Base-by-base conservation (phyloP, 1,139 yeast species). In the Geotrichum fermentans region DNA sequence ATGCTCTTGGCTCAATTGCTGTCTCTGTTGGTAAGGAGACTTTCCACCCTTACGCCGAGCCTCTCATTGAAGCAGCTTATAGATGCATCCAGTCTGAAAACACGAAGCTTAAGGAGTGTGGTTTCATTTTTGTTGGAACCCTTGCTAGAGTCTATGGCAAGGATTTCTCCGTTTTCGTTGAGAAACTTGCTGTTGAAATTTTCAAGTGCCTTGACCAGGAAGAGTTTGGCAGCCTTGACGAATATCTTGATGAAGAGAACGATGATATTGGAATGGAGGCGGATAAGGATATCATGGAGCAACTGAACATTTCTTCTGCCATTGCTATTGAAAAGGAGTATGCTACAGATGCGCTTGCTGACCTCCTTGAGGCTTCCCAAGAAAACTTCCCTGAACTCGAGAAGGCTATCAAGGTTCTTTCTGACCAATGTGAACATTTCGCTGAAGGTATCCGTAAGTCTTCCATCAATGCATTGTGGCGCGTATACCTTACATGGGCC, bases 241-340 rank as follows among this genome's bases (percentile, higher is more conserved):
- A 59, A 4, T 68, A 60, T 26, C 65, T 64, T 26, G 68, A 63
- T 8, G 68, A 61, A 11, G 67, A 58, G 7, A 61, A 53, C 28
- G 62, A 56, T 16, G 63, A 60, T 22, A 52, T 56, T 32, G 56
- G 55, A 35, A 63, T 58, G 22, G 65, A 55, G 16, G 67, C 59
- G 18, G 67, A 58, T 14, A 70, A 64, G 14, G 90, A 83, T 49
- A 67, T 82, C 57, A 80, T 78, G 54, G 82, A 82, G 61, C 83
- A 83, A 57, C 76, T 86, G 65, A 83, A 86, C 60, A 90, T 90
- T 57, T 89, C 89, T 74, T 85, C 96, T 47, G 97, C 96, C 73
- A 82, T 92, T 62, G 88, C 97, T 57, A 84, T 87, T 62, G 98
- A 92, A 73, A 92, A 92, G 73, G 98, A 92, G 73, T 89, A 87